A percentile compares a stretch with the other conserved stretches of the same genome.
Evolutionary conservation across 495 filamentous ascomycete species (phyloP).

Genomic region (Penicillium lividum): DNA sequence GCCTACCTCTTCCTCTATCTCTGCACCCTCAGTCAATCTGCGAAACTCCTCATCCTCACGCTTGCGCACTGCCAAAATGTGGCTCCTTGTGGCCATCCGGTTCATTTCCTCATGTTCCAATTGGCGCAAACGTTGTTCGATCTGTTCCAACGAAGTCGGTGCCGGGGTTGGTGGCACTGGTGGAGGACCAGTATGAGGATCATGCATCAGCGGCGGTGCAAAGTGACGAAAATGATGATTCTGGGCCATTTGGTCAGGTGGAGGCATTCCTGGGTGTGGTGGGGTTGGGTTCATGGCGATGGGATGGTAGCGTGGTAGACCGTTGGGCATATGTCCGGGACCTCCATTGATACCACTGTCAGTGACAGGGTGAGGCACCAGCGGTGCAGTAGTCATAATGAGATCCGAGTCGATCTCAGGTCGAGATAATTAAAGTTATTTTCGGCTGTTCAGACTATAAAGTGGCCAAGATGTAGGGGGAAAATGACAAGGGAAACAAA

Average conservation of each 20-base stretch:
- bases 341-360: conserved; percentile 40
- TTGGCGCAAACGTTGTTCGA: conserved; percentile 46
- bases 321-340: conserved; percentile 36
- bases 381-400: conserved; percentile 43
- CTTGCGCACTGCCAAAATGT: conserved; percentile 45
- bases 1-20: conserved; percentile 50
- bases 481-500: too few relatives aligned
- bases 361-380: conserved; percentile 38
- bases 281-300: conserved; percentile 51
- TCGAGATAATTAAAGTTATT: neutral
- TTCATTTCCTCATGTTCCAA: conserved; percentile 51
- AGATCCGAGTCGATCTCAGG: neutral
- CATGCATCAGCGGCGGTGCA: conserved; percentile 34
- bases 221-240: conserved; percentile 44
- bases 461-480: too few relatives aligned
- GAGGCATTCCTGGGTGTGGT: conserved; percentile 34
- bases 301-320: conserved; percentile 46
- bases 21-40: conserved; percentile 48
- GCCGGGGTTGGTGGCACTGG: conserved; percentile 31
- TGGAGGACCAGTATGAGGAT: conserved; percentile 33
- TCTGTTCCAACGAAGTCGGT: conserved; percentile 42
- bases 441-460: too few relatives aligned
- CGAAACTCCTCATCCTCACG: conserved; percentile 53
- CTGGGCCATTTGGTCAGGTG: conserved; percentile 40
- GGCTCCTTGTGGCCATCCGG: conserved; percentile 45